A percentile compares a stretch with the other conserved stretches of the same genome.
phyloP scores from a whole-genome alignment of 768 basidiomycete genomes.

The Cantharellus anzutake region DNA sequence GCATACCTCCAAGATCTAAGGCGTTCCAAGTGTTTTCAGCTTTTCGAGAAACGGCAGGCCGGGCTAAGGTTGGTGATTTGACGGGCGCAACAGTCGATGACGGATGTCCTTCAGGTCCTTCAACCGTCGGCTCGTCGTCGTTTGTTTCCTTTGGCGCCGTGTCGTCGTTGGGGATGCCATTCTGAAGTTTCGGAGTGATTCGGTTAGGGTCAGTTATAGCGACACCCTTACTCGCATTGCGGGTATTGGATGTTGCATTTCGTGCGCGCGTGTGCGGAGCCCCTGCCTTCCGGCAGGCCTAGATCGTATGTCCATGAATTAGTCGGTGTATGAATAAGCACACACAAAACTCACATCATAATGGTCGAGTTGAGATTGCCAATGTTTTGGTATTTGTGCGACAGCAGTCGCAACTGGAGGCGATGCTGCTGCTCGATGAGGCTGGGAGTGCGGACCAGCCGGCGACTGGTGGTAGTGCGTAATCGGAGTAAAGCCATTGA shows the following conservation, averaged over 20 bases:
- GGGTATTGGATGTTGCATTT: conserved; percentile 84
- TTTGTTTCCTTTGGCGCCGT: conserved; percentile 27
- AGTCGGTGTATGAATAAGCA: conserved; percentile 5
- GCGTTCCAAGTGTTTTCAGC: conserved; percentile 73
- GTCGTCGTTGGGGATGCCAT: conserved; percentile 13
- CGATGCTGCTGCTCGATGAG: conserved; percentile 23
- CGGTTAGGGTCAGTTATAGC: conserved; percentile 86
- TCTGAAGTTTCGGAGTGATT: conserved; percentile 11
- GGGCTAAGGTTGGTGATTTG: conserved; percentile 21
- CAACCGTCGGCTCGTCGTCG: conserved; percentile 16
- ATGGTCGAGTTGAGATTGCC: conserved; percentile 87
- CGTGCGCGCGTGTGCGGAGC: conserved; percentile 89
- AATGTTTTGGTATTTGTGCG: conserved; percentile 26
- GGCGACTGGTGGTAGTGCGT: conserved; percentile 55
- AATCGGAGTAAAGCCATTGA: conserved; percentile 32
- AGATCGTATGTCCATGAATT: neutral
- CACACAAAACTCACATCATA: conserved; percentile 47
- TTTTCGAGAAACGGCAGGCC: conserved; percentile 28
- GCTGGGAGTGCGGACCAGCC: conserved; percentile 44
- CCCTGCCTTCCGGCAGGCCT: conserved; percentile 72
- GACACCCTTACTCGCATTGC: conserved; percentile 69
- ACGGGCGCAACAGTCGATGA: conserved; percentile 61
- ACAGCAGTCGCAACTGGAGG: conserved; percentile 5
- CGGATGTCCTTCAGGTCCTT: conserved; percentile 29
- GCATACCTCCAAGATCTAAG: conserved; percentile 90